Base-by-base conservation (phyloP, 345 rosid genomes). In the sweet orange (Citrus sinensis) region DNA sequence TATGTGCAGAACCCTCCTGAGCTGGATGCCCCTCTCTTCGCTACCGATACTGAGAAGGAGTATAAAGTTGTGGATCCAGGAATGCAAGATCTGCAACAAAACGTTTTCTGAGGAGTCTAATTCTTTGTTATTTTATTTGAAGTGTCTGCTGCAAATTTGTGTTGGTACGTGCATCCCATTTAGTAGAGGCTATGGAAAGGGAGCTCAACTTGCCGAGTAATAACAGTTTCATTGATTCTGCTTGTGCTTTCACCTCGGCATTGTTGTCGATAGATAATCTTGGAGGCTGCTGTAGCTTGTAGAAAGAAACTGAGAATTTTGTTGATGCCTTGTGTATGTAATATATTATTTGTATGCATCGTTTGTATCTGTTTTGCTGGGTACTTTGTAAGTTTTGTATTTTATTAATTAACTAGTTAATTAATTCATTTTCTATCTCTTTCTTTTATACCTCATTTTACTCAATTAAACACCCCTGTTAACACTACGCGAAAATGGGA, bases 61-160 rank as follows among this genome's bases (percentile, higher is more conserved):
- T 90, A 80, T n/a, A 83, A 81, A 80, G 65, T 70, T 49, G 76
- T 85, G 76, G 91, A 89, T 85, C 92, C 95, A 79, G 89, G 76
- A 76, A 80, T 94, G 9, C 89, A 85, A 60, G 98, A 91, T 81
- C 79, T 94, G 59, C 96, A 91, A 71, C 84, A 83, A n/a, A 93
- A 91, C 80, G 83, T 94, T 81, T 94, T 94, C 85, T 94, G 80
- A 93, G 63, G 77, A 77, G 46, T 67, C 40, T 34, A 16, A n/a
- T 62, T 30, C 39, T 65, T 8, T 60, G 70, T 49, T 32, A 59
- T 40, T 73, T 55, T 67, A 2, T 37, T 46, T 46, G 51, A 46
- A 13, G 51, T 46, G 29, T 2, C 32, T n/a, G 54, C 75, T 32
- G 54, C 55, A 73, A 58, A 37, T 6, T 22, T 60, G 20, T 10